phyloP scores from a whole-genome alignment of 495 filamentous ascomycete genomes.

The Penicillium crystallinum region DNA sequence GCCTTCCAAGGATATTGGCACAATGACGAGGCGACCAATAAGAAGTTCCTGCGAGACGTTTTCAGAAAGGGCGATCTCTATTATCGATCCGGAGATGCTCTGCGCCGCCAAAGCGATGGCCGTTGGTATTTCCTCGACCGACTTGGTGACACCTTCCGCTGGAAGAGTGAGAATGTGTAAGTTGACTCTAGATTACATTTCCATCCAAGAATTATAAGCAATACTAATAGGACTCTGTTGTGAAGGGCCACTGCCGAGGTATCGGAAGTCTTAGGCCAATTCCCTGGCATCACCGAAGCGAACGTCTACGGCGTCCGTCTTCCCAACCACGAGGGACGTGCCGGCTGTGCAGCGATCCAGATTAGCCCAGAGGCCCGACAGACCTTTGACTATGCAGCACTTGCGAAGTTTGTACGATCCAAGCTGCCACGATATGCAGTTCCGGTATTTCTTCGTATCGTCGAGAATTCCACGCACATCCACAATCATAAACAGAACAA shows the following conservation, averaged over 20 bases:
- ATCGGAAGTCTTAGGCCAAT: constrained; percentile 58
- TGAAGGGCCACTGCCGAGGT: constrained; percentile 63
- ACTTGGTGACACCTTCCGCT: constrained; percentile 75
- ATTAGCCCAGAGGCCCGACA: constrained; percentile 33
- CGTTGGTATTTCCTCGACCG: constrained; percentile 76
- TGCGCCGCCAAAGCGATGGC: constrained; percentile 60
- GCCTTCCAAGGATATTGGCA: constrained; percentile 68
- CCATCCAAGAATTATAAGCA: neutral
- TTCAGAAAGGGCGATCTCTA: constrained; percentile 71
- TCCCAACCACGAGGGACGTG: constrained; percentile 66
- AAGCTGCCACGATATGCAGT: constrained; percentile 71
- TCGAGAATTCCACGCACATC: constrained; percentile 54
- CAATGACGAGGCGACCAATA: constrained; percentile 58
- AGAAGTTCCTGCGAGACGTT: constrained; percentile 66
- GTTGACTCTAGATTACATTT: neutral
- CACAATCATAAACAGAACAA: constrained; percentile 88
- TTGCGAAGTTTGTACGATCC: constrained; percentile 48
- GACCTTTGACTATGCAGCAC: constrained; percentile 48
- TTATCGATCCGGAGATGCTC: constrained; percentile 70
- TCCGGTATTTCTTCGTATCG: constrained; percentile 66
- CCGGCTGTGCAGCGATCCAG: constrained; percentile 60
- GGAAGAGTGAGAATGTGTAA: constrained; percentile 79
- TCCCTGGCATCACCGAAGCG: constrained; percentile 63
- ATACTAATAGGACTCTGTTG: neutral
- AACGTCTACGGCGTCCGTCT: constrained; percentile 75